Percentiles rank a stretch among this genome's conserved stretches.
Evolutionary conservation across 768 basidiomycete species (phyloP).

Genomic region (Rhizopogon vesiculosus): DNA sequence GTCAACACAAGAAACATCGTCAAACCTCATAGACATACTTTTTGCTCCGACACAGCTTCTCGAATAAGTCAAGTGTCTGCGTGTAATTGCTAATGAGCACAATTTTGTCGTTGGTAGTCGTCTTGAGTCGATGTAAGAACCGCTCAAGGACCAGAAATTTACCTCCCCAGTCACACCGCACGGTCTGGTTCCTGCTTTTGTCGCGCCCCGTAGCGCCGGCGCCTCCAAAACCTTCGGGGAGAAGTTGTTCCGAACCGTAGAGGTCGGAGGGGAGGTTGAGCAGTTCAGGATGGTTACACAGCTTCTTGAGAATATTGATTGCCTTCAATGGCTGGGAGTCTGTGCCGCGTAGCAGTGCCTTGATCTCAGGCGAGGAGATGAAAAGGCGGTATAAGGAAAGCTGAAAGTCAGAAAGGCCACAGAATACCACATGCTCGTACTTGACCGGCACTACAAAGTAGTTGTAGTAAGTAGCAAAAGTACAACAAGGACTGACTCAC

Average conservation of each 20-base stretch:
- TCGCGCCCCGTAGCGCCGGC: constrained; percentile 38
- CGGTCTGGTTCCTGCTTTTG: constrained; percentile 37
- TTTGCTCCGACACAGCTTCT: constrained; percentile 80
- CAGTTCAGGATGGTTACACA: constrained; percentile 93
- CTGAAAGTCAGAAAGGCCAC: constrained; percentile 79
- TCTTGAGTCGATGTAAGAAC: constrained; percentile 79
- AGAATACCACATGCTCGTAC: constrained; percentile 98
- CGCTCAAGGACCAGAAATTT: constrained; percentile 93
- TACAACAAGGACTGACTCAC: constrained; percentile 43
- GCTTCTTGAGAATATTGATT: constrained; percentile 90
- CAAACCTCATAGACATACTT: constrained; percentile 45
- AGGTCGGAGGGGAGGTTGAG: constrained; percentile 83
- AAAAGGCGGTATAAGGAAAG: constrained; percentile 83
- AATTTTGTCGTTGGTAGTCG: constrained; percentile 88
- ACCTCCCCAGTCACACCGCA: constrained; percentile 82
- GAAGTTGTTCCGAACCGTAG: constrained; percentile 71
- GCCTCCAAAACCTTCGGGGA: constrained; percentile 79
- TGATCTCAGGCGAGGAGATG: constrained; percentile 90
- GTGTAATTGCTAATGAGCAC: constrained; percentile 97
- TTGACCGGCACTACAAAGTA: constrained; percentile 83
- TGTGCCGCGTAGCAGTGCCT: constrained; percentile 78
- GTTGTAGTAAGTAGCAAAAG: constrained; percentile 4
- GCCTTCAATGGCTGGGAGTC: constrained; percentile 95
- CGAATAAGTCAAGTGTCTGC: constrained; percentile 90
- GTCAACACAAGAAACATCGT: not conserved